These are phyloP conservation scores for Magnaporthiopsis poae DNA, from an alignment of 2,329 filamentous ascomycete species.

Conservation along the genomic window DNA sequence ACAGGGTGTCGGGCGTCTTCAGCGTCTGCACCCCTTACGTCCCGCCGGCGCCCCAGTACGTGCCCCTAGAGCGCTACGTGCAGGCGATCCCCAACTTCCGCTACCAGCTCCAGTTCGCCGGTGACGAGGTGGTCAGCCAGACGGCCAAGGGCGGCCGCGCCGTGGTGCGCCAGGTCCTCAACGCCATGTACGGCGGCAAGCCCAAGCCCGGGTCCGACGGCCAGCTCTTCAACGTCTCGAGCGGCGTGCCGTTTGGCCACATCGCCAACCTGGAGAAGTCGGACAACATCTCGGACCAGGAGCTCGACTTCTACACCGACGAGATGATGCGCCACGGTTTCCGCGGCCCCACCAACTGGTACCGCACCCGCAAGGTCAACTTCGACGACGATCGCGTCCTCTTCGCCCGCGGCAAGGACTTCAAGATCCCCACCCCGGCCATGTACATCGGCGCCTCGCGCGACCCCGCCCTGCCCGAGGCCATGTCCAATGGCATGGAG, in stretches of 20 bases:
- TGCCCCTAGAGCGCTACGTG: constrained; percentile 32
- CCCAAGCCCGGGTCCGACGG: constrained; percentile 36
- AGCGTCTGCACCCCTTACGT: constrained; percentile 69
- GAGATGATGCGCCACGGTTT: constrained; percentile 65
- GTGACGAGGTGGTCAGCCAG: constrained; percentile 52
- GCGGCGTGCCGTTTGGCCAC: constrained; percentile 56
- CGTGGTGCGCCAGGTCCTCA: constrained; percentile 56
- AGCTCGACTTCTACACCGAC: constrained; percentile 66
- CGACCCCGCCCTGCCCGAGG: constrained; percentile 63
- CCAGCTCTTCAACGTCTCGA: constrained; percentile 44
- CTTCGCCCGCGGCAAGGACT: constrained; percentile 39
- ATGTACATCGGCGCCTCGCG: constrained; percentile 65
- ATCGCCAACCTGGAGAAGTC: constrained; percentile 47
- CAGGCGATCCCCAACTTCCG: constrained; percentile 56
- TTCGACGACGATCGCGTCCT: constrained; percentile 62
- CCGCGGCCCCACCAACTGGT: constrained; percentile 79
- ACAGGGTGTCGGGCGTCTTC: constrained; percentile 66
- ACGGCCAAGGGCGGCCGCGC: constrained; percentile 47
- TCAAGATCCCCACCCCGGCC: constrained; percentile 49
- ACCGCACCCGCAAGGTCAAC: constrained; percentile 64
- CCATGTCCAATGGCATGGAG: constrained; percentile 64
- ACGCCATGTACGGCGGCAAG: constrained; percentile 58
- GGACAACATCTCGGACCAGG: constrained; percentile 54
- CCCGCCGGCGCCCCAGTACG: constrained; percentile 32
- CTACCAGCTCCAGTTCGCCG: constrained; percentile 75